Percentiles rank a stretch among this genome's conserved stretches.
phyloP scores from a whole-genome alignment of 2,329 filamentous ascomycete genomes.

The Aspergillus flavus region DNA sequence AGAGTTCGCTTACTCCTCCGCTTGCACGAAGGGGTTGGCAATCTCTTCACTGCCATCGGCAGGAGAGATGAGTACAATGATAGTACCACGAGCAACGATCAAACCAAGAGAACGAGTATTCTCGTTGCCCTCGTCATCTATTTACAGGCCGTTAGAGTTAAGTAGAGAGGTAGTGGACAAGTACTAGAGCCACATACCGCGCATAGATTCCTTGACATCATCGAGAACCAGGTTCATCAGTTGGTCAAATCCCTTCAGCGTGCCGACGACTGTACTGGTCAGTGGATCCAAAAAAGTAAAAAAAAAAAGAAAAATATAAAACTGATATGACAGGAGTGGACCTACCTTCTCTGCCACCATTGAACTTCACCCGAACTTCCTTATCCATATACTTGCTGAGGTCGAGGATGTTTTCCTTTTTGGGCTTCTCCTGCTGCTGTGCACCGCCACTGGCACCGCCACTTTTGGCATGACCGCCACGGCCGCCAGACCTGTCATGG shows the following conservation, averaged over 20 bases:
- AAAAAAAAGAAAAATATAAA: neutral
- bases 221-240: slow-evolving; percentile 98
- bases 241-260: slow-evolving; percentile 92
- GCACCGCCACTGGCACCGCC: slow-evolving; percentile 54
- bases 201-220: slow-evolving; percentile 85
- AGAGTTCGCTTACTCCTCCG: slow-evolving; percentile 58
- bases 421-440: slow-evolving; percentile 71
- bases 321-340: slow-evolving; percentile 10
- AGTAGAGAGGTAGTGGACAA: neutral
- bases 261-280: slow-evolving; percentile 70
- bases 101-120: slow-evolving; percentile 78
- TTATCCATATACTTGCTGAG: slow-evolving; percentile 97
- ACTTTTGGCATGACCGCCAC: slow-evolving; percentile 48
- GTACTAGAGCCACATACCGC: slow-evolving; percentile 61
- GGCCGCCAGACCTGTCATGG: slow-evolving; percentile 45
- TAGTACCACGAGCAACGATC: slow-evolving; percentile 86
- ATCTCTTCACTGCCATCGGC: slow-evolving; percentile 95
- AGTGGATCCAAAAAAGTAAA: neutral
- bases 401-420: slow-evolving; percentile 99
- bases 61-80: slow-evolving; percentile 90
- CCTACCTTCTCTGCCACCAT: slow-evolving; percentile 85
- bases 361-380: slow-evolving; percentile 93
- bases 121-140: slow-evolving; percentile 92
- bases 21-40: slow-evolving; percentile 83
- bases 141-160: slow-evolving; percentile 21